Percentiles rank a stretch among this genome's conserved stretches.
Evolutionary conservation across 1,284 basidiomycete species (phyloP).

Genomic region (Violaceomyces palustris): DNA sequence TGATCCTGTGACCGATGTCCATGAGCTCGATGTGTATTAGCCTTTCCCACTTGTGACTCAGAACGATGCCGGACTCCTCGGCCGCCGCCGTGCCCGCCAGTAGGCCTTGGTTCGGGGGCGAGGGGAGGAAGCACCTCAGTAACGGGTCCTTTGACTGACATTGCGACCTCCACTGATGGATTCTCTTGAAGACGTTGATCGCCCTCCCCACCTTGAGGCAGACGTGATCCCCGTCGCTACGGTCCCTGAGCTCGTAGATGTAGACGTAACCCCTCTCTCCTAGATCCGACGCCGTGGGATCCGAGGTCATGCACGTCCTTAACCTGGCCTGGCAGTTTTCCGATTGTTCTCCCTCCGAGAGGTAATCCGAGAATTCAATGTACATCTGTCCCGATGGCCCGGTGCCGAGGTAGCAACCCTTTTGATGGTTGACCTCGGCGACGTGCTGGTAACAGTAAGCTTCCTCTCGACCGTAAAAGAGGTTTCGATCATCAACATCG

Average conservation of each 20-base stretch:
- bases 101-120: constrained; percentile 7
- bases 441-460: constrained; percentile 34
- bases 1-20: constrained; percentile 8
- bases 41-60: constrained; percentile 33
- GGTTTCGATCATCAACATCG: not conserved
- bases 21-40: constrained; percentile 30
- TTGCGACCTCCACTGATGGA: constrained; percentile 24
- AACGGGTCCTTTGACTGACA: constrained; percentile 30
- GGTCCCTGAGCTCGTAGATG: constrained; percentile 32
- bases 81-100: constrained; percentile 11
- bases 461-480: constrained; percentile 1
- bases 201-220: constrained; percentile 36
- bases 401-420: constrained; percentile 16
- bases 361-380: constrained; percentile 7
- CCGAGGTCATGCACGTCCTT: constrained; percentile 12
- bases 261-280: constrained; percentile 31
- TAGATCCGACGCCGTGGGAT: constrained; percentile 5
- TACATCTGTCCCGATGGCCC: not conserved
- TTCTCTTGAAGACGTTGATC: constrained; percentile 19
- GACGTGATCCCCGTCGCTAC: constrained; percentile 5
- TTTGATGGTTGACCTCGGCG: constrained; percentile 28
- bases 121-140: constrained; percentile 12
- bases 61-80: constrained; percentile 4
- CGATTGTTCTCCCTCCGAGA: not conserved
- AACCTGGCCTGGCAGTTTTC: constrained; percentile 18